Evolutionary conservation across 495 filamentous ascomycete genomes (phyloP).

Genomic region (Aspergillus nanangensis): DNA sequence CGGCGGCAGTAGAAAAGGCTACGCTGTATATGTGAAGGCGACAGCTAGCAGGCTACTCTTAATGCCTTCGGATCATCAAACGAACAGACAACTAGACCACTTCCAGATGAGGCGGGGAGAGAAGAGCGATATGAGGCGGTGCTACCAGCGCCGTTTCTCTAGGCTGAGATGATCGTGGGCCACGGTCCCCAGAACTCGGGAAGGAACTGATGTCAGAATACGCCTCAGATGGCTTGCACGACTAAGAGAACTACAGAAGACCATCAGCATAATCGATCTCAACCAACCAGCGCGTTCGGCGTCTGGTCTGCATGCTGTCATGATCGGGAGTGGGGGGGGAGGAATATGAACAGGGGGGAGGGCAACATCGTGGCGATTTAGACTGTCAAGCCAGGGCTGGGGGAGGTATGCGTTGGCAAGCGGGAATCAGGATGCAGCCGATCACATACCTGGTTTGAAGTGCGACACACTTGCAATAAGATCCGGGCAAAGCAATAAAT

Average conservation of each 20-base stretch:
- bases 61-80: conserved; percentile 9
- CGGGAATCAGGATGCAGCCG: conserved; percentile 33
- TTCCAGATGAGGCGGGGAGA: conserved; percentile 15
- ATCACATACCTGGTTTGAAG: conserved; percentile 41
- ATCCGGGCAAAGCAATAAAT: conserved; percentile 12
- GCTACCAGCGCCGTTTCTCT: conserved; percentile 16
- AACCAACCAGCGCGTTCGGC: conserved; percentile 13
- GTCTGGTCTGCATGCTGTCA: conserved; percentile 30
- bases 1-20: conserved; percentile 21
- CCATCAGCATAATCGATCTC: conserved; percentile 24
- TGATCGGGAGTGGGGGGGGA: conserved; percentile 7
- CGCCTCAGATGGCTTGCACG: conserved; percentile 13
- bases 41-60: conserved; percentile 24
- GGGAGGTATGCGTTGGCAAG: conserved; percentile 50
- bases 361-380: conserved; percentile 25
- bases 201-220: conserved; percentile 20
- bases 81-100: conserved; percentile 21
- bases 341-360: conserved; percentile 17
- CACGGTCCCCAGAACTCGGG: conserved; percentile 13
- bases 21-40: conserved; percentile 26
- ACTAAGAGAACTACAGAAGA: conserved; percentile 19
- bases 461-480: conserved; percentile 25
- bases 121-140: conserved; percentile 25
- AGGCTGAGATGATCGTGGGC: conserved; percentile 20
- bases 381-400: conserved; percentile 25